phyloP scores from a whole-genome alignment of 2,329 filamentous ascomycete species.

The Colletotrichum sp. region DNA sequence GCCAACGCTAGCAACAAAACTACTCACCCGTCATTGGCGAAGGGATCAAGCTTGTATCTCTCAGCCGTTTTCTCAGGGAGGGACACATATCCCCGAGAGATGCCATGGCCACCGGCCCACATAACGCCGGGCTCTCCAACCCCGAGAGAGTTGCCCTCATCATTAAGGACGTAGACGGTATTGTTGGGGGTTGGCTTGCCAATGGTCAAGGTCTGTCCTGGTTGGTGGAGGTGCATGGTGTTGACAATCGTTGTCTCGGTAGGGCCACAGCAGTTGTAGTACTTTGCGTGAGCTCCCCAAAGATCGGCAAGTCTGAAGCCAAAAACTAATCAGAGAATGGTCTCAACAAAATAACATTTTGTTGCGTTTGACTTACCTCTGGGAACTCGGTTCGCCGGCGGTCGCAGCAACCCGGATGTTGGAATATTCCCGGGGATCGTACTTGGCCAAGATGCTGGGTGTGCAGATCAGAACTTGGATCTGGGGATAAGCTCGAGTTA shows the following conservation, averaged over 20 bases:
- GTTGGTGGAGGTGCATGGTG: constrained; percentile 35
- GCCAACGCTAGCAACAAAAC: accelerated
- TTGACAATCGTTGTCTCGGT: constrained; percentile 67
- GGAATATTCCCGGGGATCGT: constrained; percentile 18
- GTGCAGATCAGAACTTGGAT: constrained; percentile 19
- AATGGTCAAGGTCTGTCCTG: constrained; percentile 54
- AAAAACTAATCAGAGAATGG: background rate
- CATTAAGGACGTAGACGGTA: constrained; percentile 57
- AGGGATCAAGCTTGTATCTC: constrained; percentile 55
- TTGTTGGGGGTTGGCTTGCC: constrained; percentile 63
- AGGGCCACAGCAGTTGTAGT: constrained; percentile 64
- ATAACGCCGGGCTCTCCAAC: constrained; percentile 56
- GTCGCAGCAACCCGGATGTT: constrained; percentile 20
- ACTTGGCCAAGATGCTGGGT: constrained; percentile 21
- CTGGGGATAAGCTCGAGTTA: background rate
- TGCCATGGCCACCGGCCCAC: constrained; percentile 62
- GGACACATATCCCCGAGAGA: constrained; percentile 61
- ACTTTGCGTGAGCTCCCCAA: constrained; percentile 55
- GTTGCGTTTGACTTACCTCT: background rate
- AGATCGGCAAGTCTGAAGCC: constrained; percentile 50
- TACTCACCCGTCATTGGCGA: constrained; percentile 54
- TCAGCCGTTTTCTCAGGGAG: constrained; percentile 55
- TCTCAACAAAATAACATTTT: no score
- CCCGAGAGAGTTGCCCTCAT: constrained; percentile 43
- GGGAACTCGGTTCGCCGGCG: constrained; percentile 22